Base-by-base conservation (phyloP, 371 early-diverging fungal species). In the Lichtheimia hyalospora region DNA sequence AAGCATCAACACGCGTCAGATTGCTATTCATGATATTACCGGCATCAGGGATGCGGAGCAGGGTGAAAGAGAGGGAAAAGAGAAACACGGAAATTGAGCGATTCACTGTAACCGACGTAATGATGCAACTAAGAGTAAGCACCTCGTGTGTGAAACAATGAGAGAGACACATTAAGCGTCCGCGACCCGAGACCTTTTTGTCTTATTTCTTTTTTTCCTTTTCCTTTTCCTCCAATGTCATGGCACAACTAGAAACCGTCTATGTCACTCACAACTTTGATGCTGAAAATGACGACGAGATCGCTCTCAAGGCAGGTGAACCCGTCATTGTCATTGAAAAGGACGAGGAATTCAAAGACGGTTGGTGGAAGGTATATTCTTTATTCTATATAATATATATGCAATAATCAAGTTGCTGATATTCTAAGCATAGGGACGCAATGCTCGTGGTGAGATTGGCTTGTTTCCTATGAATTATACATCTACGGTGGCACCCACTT, bases 301-400 rank as follows among this genome's bases (percentile, higher is more conserved):
- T 94, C 44, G 68, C 82, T 25, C 88, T 94, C 62, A 61, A 69
- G 42, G 69, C 77, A 23, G 90, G 87, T 20, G 92, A 92, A 54
- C 82, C 88, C 21, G 82, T 94, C 14, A 62, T 85, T 20, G 91
- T 94, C 3, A 65, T 91, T 16, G 90, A 91, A 65, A 83, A 82
- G 63, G 94, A 93, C 68, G 92, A 91, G 40, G 74, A 84, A 46
- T 92, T 85, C 66, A 75, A 81, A 20, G 94, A 93, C 70, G 92
- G 92, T 27, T 93, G 94, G 94, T 93, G 91, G 91, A 83, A 86
- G 86, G 91, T 88, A 85, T n/a, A n/a, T n/a, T n/a, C n/a, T n/a
- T n/a, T 18, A 18, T 40, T 48, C 39, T 16, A 34, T 12, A 0
- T 14, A 4, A 0, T 14, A 4, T 20, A 6, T 51, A 15, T 23